phyloP scores from a whole-genome alignment of 495 filamentous ascomycete species.

The Aspergillus leporis region DNA sequence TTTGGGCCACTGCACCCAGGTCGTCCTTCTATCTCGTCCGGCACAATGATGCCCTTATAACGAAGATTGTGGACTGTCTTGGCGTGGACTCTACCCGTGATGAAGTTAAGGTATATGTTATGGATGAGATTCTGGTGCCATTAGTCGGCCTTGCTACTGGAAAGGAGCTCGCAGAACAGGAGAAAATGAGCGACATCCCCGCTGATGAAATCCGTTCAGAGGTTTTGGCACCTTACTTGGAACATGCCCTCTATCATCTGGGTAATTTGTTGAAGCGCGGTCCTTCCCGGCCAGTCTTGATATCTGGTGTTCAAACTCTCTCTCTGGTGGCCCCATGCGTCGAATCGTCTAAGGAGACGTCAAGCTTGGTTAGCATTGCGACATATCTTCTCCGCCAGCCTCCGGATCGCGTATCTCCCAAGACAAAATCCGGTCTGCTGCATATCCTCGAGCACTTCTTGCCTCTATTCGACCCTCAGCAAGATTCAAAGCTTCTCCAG shows the following conservation, averaged over 20 bases:
- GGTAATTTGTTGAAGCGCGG: constrained; percentile 70
- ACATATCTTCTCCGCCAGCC: constrained; percentile 84
- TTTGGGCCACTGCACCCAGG: constrained; percentile 69
- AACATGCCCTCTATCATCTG: constrained; percentile 65
- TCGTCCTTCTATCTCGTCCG: constrained; percentile 68
- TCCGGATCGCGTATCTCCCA: constrained; percentile 73
- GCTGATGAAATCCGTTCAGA: constrained; percentile 54
- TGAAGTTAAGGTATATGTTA: constrained; percentile 79
- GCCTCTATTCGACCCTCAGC: constrained; percentile 56
- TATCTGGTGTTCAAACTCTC: constrained; percentile 73
- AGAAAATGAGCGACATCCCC: constrained; percentile 53
- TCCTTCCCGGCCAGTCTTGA: constrained; percentile 70
- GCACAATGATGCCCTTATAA: constrained; percentile 62
- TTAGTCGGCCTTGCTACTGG: constrained; percentile 58
- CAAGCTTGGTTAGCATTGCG: constrained; percentile 70
- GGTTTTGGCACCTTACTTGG: constrained; percentile 69
- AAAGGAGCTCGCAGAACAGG: constrained; percentile 44
- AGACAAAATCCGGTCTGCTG: constrained; percentile 78
- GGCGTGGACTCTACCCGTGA: constrained; percentile 76
- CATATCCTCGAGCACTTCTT: constrained; percentile 74
- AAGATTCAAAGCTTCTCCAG: constrained; percentile 45
- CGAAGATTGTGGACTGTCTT: constrained; percentile 70
- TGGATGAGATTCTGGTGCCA: constrained; percentile 65
- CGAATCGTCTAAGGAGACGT: constrained; percentile 64
- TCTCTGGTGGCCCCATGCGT: constrained; percentile 75